Percentiles rank a stretch among this genome's conserved stretches.
Conservation (phyloP, 208 protist genomes). For the Trypanosoma cruzi region DNA sequence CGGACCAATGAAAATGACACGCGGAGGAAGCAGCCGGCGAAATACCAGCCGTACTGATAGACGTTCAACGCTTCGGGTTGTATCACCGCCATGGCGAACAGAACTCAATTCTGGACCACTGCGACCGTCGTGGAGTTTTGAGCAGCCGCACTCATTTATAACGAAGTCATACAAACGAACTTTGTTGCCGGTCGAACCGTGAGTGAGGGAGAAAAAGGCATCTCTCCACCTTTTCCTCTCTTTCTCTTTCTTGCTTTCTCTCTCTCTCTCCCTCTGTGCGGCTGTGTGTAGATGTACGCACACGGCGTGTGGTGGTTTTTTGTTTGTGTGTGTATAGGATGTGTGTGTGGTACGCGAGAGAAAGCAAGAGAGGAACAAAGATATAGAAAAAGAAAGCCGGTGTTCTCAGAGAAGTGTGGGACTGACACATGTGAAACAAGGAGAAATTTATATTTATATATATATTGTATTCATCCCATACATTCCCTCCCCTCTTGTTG, state of each 20-base stretch:
- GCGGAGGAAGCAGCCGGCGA: slow-evolving; percentile 12
- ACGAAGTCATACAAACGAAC: slow-evolving; percentile 11
- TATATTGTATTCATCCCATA: background rate
- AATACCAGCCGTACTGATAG: slow-evolving; percentile 1
- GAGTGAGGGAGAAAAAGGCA: background rate
- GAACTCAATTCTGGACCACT: slow-evolving; percentile 56
- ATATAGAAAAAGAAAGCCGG: background rate
- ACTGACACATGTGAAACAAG: background rate
- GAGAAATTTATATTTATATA: background rate
- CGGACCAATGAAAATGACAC: background rate
- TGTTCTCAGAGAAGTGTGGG: background rate
- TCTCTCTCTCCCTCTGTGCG: background rate
- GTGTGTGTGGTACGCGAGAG: background rate
- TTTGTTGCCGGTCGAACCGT: background rate
- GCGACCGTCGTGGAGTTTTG: slow-evolving; percentile 60
- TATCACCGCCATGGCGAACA: slow-evolving; percentile 74
- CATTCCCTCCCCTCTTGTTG: background rate
- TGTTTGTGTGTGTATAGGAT: background rate
- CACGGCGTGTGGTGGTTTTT: no score
- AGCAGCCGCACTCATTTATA: slow-evolving; percentile 45
- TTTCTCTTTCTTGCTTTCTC: slow-evolving; percentile 1
- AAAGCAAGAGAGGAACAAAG: background rate
- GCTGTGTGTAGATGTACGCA: background rate
- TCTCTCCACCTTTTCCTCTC: background rate
- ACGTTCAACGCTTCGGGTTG: slow-evolving; percentile 25